These are phyloP conservation scores for Haplographium delicatum DNA, from an alignment of 495 filamentous ascomycete species.

Conservation along the genomic window DNA sequence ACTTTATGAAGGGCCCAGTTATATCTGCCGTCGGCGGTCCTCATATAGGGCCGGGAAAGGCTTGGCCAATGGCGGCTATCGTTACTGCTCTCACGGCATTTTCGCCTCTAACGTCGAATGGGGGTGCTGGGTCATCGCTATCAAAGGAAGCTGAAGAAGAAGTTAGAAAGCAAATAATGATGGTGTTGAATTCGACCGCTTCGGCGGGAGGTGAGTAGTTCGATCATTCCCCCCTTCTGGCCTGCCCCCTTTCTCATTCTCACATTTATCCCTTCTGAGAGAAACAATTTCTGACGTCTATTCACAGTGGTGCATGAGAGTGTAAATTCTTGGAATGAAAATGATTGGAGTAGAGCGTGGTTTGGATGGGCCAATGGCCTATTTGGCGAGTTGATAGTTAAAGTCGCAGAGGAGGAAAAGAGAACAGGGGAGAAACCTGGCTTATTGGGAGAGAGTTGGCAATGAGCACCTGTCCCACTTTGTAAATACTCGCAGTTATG, in stretches of 20 bases:
- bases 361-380: constrained; percentile 67
- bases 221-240: neutral
- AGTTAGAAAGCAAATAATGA: constrained; percentile 60
- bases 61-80: constrained; percentile 93
- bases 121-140: constrained; percentile 16
- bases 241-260: no score
- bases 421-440: neutral
- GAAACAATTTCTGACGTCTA: neutral
- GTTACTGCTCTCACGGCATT: constrained; percentile 77
- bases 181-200: constrained; percentile 66
- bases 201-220: constrained; percentile 48
- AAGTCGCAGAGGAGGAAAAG: neutral
- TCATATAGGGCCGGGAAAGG: constrained; percentile 74
- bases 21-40: constrained; percentile 86
- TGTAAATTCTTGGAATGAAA: constrained; percentile 36
- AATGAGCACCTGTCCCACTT: neutral
- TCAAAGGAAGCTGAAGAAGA: constrained; percentile 66
- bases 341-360: constrained; percentile 58
- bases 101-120: constrained; percentile 9
- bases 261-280: neutral
- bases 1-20: constrained; percentile 53
- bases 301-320: constrained; percentile 42
- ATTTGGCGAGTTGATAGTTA: constrained; percentile 39
- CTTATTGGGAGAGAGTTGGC: neutral
- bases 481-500: neutral